Base-by-base conservation (phyloP, 139 green algal species). In the Tetraselmis striata region DNA sequence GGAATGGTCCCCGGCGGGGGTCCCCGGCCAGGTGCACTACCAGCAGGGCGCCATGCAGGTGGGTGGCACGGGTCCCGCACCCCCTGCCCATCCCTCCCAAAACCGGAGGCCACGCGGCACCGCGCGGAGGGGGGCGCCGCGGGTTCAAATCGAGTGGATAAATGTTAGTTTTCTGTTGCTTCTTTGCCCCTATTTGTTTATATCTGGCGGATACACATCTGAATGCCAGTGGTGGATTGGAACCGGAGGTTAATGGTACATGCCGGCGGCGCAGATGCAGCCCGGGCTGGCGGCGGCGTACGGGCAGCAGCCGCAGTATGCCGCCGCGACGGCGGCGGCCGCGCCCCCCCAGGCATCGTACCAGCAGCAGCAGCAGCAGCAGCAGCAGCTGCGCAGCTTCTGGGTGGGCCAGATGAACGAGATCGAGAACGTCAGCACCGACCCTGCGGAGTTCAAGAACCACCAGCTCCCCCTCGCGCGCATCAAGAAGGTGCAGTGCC, bases 391-490 rank as follows among this genome's bases (percentile, higher is more conserved):
- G 2, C 87, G 89, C 1, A 76, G 81, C 22, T 98, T 98, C 79
- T 99, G 96, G 96, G 76, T 85, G 76, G 76, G 92, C 29, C 92
- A 97, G 84, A 86, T 86, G 25, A 80, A 89, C 0, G 96, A 98
- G 84, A 89, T 98, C 31, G 84, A 95, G 31, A 79, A 92, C 31
- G 87, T 94, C 31, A 88, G 92, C 23, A 88, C 77, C 0, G 92
- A 94, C 80, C 86, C 89, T 2, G 83, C 88, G 1, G 95, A 98
- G 26, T 99, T 98, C 85, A 99, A 99, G 84, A 97, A 94, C 76
- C 94, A 98, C 82, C 93, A 97, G 86, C 89, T 99, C 59, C 97
- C 97, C 2, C 89, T 99, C n/a, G 97, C 97, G 0, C 85, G 97
- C 5, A 99, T 99, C 27, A 99, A 99, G 85, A 99, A 99, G 91